Percentiles rank a stretch among this genome's conserved stretches.
Conservation (phyloP, 1,139 yeast species). For the Lodderomyces margitis region DNA sequence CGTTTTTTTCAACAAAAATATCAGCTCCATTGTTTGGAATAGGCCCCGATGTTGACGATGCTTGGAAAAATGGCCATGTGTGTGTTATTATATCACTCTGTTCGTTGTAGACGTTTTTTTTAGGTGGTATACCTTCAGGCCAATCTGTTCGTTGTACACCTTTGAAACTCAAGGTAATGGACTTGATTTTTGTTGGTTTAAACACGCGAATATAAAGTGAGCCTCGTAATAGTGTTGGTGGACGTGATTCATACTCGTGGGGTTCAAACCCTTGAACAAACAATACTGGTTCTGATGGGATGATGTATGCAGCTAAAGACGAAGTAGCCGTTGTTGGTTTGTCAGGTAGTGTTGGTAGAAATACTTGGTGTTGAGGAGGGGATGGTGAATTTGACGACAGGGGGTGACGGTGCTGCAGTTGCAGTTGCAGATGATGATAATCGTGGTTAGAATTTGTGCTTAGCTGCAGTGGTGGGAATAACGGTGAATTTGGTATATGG, state of each 20-base stretch:
- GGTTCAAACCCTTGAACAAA: constrained; percentile 80
- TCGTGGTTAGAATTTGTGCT: constrained; percentile 4
- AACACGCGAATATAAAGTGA: constrained; percentile 67
- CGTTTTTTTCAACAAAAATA: constrained; percentile 34
- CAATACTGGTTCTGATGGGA: constrained; percentile 75
- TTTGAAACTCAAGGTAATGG: constrained; percentile 61
- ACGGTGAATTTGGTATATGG: constrained; percentile 14
- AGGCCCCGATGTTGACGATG: constrained; percentile 12
- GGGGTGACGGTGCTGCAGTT: not conserved
- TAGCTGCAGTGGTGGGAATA: constrained; percentile 16
- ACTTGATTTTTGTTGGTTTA: constrained; percentile 74
- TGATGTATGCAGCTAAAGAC: constrained; percentile 50
- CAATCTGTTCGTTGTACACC: constrained; percentile 87
- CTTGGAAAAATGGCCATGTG: constrained; percentile 84
- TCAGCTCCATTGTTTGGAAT: constrained; percentile 57
- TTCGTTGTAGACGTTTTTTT: constrained; percentile 64
- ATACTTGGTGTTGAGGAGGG: constrained; percentile 21
- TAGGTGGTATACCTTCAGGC: constrained; percentile 99
- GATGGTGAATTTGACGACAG: constrained; percentile 26
- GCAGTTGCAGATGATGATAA: constrained; percentile 2
- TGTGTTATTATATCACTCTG: constrained; percentile 67
- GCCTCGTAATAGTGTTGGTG: constrained; percentile 85
- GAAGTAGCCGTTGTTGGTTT: constrained; percentile 47
- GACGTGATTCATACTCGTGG: constrained; percentile 61
- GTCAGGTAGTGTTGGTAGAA: constrained; percentile 47